These are phyloP conservation scores for Penicillium herquei DNA, from an alignment of 495 filamentous ascomycete species.

Conservation along the genomic window DNA sequence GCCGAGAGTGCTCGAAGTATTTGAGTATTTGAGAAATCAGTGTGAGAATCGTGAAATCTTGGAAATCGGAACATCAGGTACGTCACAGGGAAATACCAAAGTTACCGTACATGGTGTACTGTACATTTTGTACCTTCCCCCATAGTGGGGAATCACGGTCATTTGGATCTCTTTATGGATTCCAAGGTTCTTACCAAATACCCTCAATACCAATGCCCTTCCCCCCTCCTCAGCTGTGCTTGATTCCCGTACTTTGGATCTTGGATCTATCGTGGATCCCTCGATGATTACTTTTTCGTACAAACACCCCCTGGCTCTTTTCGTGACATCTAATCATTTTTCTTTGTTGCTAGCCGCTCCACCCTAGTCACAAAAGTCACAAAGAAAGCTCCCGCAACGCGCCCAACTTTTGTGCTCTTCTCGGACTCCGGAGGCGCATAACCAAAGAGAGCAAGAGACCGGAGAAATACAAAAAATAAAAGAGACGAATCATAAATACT, in stretches of 20 bases:
- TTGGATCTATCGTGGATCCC: too few relatives aligned
- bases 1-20: too few relatives aligned
- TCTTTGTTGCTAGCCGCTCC: conserved; percentile 25
- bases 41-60: background rate
- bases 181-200: too few relatives aligned
- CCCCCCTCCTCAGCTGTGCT: background rate
- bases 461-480: background rate
- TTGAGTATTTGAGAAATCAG: background rate
- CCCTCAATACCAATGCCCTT: too few relatives aligned
- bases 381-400: conserved; percentile 1
- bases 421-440: too few relatives aligned
- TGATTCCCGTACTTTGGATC: background rate
- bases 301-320: conserved; percentile 15
- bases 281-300: background rate
- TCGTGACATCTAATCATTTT: conserved; percentile 19
- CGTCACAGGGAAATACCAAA: background rate
- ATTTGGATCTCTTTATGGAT: too few relatives aligned
- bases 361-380: conserved; percentile 4
- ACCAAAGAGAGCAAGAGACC: background rate
- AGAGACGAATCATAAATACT: background rate
- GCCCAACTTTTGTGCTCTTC: conserved; percentile 10
- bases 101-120: background rate
- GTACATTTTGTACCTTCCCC: conserved; percentile 5
- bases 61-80: background rate
- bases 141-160: too few relatives aligned